Conservation (phyloP, 73 alveolate genomes). For the Paraurostyla sp. region DNA sequence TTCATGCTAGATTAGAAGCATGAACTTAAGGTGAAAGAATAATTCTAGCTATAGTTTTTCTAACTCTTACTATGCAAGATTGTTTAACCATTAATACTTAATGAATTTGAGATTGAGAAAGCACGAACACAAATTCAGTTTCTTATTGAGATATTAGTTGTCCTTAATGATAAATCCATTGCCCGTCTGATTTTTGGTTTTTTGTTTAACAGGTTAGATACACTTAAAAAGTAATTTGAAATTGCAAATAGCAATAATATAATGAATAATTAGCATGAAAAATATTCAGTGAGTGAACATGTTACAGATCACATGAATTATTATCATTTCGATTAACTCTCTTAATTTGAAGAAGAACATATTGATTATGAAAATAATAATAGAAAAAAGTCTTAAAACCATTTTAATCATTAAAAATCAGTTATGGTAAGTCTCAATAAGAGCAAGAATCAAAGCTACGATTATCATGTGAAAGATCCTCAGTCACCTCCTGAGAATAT, state of each 20-base stretch:
- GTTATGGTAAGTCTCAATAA: neutral
- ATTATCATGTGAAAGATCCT: neutral
- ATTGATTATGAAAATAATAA: conserved; percentile 58
- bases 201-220: conserved; percentile 6
- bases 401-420: too few species aligned
- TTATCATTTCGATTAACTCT: neutral
- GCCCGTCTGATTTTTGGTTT: conserved; percentile 27
- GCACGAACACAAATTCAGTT: conserved; percentile 20
- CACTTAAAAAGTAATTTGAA: conserved; percentile 13
- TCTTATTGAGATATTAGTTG: conserved; percentile 27
- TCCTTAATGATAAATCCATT: conserved; percentile 2
- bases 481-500: neutral
- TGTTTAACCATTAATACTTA: neutral
- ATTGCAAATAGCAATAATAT: too few species aligned
- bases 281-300: neutral
- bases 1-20: conserved; percentile 21
- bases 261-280: too few species aligned
- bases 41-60: neutral
- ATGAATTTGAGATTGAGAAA: neutral
- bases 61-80: neutral
- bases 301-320: neutral
- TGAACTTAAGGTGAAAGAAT: conserved; percentile 41
- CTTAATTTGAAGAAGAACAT: conserved; percentile 32
- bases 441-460: neutral
- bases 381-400: neutral